A percentile compares a stretch with the other conserved stretches of the same genome.
These are phyloP conservation scores for Pachysandra terminalis DNA, from an alignment of 164 flowering plant species.

Conservation along the genomic window DNA sequence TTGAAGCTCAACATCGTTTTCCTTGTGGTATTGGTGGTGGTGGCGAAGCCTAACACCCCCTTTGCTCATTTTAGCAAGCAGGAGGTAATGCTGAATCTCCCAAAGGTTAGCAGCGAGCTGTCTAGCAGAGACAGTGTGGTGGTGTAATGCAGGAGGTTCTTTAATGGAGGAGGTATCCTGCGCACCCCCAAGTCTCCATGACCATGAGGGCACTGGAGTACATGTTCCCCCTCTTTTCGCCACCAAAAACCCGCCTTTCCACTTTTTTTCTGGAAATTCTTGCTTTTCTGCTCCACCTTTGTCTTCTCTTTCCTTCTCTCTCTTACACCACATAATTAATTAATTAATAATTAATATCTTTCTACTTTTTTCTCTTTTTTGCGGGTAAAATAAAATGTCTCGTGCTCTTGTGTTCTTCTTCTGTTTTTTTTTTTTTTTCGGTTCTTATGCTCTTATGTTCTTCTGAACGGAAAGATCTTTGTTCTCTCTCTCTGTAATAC, in stretches of 20 bases:
- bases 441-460: too few relatives aligned
- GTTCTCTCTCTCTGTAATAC: too few relatives aligned
- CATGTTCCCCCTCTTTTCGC: slow-evolving; percentile 56
- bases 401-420: too few relatives aligned
- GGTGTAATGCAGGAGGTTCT: slow-evolving; percentile 15
- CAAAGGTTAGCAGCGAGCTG: slow-evolving; percentile 70
- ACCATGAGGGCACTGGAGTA: slow-evolving; percentile 67
- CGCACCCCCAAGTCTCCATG: slow-evolving; percentile 47
- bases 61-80: slow-evolving; percentile 37
- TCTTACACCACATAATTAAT: too few relatives aligned
- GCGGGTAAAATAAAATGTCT: too few relatives aligned
- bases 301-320: slow-evolving; percentile 28
- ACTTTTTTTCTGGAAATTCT: slow-evolving; percentile 50
- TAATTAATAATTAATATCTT: too few relatives aligned
- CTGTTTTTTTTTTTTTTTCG: too few relatives aligned
- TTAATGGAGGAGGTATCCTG: slow-evolving; percentile 1
- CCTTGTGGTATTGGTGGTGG: slow-evolving; percentile 23
- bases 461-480: too few relatives aligned
- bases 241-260: slow-evolving; percentile 42
- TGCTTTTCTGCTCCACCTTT: slow-evolving; percentile 54
- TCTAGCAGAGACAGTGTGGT: slow-evolving; percentile 60
- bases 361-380: too few relatives aligned
- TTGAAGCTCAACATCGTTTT: slow-evolving; percentile 29
- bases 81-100: slow-evolving; percentile 41
- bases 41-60: slow-evolving; percentile 26